Evolutionary conservation across 2,329 filamentous ascomycete species (phyloP).

Genomic region (Colletotrichum paranaense): DNA sequence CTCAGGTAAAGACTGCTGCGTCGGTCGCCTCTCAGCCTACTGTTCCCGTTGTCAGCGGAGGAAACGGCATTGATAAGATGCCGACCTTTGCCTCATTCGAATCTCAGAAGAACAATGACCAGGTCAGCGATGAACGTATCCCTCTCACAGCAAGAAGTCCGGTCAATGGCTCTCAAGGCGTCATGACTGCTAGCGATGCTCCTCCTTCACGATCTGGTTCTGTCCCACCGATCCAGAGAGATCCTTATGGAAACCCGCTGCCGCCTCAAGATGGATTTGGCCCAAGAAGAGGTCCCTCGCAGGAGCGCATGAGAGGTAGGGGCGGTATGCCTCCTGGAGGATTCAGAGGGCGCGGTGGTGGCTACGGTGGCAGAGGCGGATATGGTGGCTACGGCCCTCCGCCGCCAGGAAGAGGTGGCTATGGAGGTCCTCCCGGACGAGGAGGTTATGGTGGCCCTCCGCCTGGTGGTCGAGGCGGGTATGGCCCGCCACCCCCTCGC

Average conservation of each 20-base stretch:
- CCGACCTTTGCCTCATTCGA: constrained; percentile 75
- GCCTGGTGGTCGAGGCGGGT: constrained; percentile 54
- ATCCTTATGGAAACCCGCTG: constrained; percentile 74
- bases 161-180: constrained; percentile 65
- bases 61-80: constrained; percentile 63
- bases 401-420: constrained; percentile 54
- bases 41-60: constrained; percentile 67
- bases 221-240: constrained; percentile 50
- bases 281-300: constrained; percentile 58
- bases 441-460: constrained; percentile 47
- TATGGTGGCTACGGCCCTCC: constrained; percentile 42
- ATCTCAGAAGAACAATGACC: constrained; percentile 71
- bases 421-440: constrained; percentile 52
- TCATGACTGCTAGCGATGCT: constrained; percentile 50
- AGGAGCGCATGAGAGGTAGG: constrained; percentile 65
- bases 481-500: constrained; percentile 53
- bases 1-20: constrained; percentile 60
- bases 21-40: constrained; percentile 65
- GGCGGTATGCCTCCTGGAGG: constrained; percentile 54
- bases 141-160: constrained; percentile 76
- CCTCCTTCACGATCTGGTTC: constrained; percentile 53
- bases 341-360: constrained; percentile 56
- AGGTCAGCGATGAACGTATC: constrained; percentile 75
- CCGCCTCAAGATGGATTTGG: constrained; percentile 57
- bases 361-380: constrained; percentile 56